Percentiles rank a stretch among this genome's conserved stretches.
These are phyloP conservation scores for Carnegiea gigantea DNA, from an alignment of 179 eudicot genomes.

Conservation along the genomic window DNA sequence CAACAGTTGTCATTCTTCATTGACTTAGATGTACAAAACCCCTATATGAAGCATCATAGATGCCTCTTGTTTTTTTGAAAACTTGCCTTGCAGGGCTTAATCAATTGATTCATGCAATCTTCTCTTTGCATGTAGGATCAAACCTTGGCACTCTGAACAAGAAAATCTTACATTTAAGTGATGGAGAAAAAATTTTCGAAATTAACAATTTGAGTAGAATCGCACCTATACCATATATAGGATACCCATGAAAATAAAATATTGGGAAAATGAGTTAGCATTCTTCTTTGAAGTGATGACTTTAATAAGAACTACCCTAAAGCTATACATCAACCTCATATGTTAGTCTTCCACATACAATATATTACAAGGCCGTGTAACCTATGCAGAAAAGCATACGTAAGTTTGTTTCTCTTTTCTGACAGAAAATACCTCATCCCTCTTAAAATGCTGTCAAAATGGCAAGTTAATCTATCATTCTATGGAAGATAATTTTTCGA, in stretches of 20 bases:
- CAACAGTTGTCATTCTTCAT: slow-evolving; percentile 43
- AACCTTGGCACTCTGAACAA: slow-evolving; percentile 18
- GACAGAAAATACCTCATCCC: not conserved
- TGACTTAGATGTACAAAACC: slow-evolving; percentile 51
- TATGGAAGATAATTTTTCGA: not conserved
- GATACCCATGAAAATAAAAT: slow-evolving; percentile 24
- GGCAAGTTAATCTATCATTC: not conserved
- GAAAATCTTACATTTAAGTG: not conserved
- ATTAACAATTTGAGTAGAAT: not conserved
- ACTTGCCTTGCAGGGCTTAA: slow-evolving; percentile 35
- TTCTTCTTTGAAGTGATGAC: slow-evolving; percentile 1
- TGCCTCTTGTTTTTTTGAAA: slow-evolving; percentile 28
- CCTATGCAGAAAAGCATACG: not conserved
- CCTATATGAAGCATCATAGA: slow-evolving; percentile 42
- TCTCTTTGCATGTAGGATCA: slow-evolving; percentile 35
- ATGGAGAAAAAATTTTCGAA: not conserved
- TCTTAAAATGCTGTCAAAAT: not conserved
- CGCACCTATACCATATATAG: slow-evolving; percentile 29
- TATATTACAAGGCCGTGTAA: not conserved
- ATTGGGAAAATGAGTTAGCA: slow-evolving; percentile 25
- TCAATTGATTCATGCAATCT: slow-evolving; percentile 38
- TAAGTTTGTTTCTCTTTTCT: not conserved
- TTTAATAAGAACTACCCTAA: slow-evolving; percentile 1
- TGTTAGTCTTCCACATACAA: not conserved
- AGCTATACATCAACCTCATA: slow-evolving; percentile 2